phyloP scores from a whole-genome alignment of 2,329 filamentous ascomycete genomes.

The Volutella citrinella region DNA sequence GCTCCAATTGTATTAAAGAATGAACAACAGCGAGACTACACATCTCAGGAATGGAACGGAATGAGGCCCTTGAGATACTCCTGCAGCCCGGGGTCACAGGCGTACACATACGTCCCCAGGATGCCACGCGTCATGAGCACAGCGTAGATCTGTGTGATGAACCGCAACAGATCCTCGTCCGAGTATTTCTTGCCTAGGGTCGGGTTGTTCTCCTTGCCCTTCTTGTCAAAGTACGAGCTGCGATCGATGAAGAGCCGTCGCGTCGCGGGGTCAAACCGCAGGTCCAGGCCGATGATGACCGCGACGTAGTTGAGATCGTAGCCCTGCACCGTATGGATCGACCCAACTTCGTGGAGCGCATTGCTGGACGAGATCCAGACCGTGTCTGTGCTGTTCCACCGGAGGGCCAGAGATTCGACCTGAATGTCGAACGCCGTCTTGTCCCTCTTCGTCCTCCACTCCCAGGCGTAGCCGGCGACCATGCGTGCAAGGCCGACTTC shows the following conservation, averaged over 20 bases:
- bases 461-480: conserved; percentile 5
- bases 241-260: conserved; percentile 8
- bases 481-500: conserved; percentile 4
- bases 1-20: no score
- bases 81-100: no score
- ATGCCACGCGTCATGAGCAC: conserved; percentile 8
- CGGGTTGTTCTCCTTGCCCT: conserved; percentile 10
- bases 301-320: conserved; percentile 6
- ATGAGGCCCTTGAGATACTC: no score
- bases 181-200: conserved; percentile 5
- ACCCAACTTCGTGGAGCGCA: conserved; percentile 3
- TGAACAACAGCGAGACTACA: no score
- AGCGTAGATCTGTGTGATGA: conserved; percentile 8
- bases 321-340: conserved; percentile 5
- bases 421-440: conserved; percentile 4
- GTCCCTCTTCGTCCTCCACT: conserved; percentile 4
- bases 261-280: conserved; percentile 3
- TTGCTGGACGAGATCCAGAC: conserved; percentile 5
- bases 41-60: conserved; percentile 7
- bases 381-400: conserved; percentile 2
- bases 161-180: conserved; percentile 6
- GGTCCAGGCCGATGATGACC: conserved; percentile 4
- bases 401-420: background rate
- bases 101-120: conserved; percentile 7
- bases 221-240: conserved; percentile 7